Conservation (phyloP, 208 protist species). For the Leishmania turanica region DNA sequence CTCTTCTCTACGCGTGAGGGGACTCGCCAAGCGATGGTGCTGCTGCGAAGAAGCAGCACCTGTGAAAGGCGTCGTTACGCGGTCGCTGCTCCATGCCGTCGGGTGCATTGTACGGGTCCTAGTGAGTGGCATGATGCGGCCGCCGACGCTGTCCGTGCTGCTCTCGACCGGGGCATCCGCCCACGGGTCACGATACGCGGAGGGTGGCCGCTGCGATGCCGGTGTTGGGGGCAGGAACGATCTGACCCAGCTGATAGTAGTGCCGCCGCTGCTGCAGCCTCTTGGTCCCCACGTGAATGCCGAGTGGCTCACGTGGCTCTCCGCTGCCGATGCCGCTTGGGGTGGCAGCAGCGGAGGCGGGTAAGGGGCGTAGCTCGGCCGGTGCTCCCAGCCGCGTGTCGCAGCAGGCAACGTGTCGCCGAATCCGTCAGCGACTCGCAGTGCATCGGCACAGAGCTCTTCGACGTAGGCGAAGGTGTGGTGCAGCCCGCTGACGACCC, state of each 20-base stretch:
- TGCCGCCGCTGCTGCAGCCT: neutral
- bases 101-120: neutral
- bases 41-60: neutral
- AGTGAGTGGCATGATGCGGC: neutral
- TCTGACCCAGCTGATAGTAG: neutral
- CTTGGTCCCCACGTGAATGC: neutral
- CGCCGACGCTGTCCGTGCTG: neutral
- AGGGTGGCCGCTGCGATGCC: neutral
- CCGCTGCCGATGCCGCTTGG: neutral
- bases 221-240: neutral
- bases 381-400: neutral
- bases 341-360: neutral
- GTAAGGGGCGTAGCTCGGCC: neutral
- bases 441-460: conserved; percentile 33
- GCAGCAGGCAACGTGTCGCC: neutral
- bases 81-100: neutral
- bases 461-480: conserved; percentile 84
- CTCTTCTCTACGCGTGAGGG: neutral
- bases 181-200: neutral
- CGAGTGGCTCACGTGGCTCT: neutral
- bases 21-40: neutral
- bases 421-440: neutral
- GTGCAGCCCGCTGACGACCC: conserved; percentile 79
- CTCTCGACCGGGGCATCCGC: neutral
- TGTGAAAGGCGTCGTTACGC: neutral